Conservation (phyloP, 345 rosid species). For the Euphorbia pulcherrima region DNA sequence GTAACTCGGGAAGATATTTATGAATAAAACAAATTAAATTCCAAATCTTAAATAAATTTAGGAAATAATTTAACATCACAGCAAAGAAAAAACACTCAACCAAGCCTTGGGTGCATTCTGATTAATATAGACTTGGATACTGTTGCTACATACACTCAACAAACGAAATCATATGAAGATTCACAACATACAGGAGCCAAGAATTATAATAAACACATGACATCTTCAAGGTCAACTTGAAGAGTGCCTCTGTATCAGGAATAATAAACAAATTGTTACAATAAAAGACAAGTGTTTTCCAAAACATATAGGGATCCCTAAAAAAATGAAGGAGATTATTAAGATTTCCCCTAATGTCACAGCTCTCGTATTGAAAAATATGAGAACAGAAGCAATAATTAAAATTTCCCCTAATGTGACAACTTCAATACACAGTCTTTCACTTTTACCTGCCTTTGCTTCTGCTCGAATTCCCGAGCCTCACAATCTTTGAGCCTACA, state of each 20-base stretch:
- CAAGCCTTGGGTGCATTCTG: not conserved
- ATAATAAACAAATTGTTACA: conserved; percentile 75
- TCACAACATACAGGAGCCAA: conserved; percentile 71
- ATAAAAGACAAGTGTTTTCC: conserved; percentile 12
- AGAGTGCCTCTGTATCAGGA: conserved; percentile 59
- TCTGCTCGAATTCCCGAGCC: no score
- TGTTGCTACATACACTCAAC: not conserved
- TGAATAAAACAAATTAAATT: not conserved
- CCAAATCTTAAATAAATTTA: not conserved
- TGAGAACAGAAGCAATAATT: no score
- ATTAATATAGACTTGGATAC: no score
- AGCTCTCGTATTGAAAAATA: no score
- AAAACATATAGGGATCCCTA: conserved; percentile 13
- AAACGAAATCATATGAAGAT: not conserved
- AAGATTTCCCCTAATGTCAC: no score
- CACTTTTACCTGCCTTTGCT: no score
- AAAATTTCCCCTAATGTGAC: no score
- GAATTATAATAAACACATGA: conserved; percentile 84
- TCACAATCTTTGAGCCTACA: no score
- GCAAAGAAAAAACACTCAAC: not conserved
- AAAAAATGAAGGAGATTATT: not conserved
- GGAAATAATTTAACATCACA: not conserved
- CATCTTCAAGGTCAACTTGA: conserved; percentile 79
- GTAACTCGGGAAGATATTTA: conserved; percentile 11
- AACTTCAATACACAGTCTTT: no score